Evolutionary conservation across 192 early-diverging fungal species (phyloP).

Genomic region (Lunasporangiospora selenospora): DNA sequence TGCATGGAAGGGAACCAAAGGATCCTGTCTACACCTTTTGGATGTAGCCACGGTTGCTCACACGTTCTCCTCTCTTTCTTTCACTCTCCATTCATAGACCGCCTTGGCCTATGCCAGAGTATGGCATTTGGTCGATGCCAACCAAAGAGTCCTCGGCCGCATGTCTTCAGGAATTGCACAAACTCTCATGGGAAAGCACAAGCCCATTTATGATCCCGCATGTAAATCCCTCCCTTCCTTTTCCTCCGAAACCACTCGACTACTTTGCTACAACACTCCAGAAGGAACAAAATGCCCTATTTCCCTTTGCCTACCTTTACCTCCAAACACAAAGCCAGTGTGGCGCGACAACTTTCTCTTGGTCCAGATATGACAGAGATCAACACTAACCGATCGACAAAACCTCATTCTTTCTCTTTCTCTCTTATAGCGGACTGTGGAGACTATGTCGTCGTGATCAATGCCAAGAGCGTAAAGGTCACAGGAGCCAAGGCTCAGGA

Average conservation of each 20-base stretch:
- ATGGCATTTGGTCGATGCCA: conserved; percentile 93
- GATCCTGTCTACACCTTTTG: background rate
- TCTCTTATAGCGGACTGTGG: conserved; percentile 80
- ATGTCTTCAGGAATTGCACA: conserved; percentile 85
- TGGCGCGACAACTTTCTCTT: too few species aligned
- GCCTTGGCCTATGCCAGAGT: conserved; percentile 86
- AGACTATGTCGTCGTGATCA: conserved; percentile 96
- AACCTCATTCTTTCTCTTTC: background rate
- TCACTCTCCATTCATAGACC: conserved; percentile 56
- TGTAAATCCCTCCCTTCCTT: conserved; percentile 60
- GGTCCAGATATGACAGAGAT: too few species aligned
- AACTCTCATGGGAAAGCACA: conserved; percentile 96
- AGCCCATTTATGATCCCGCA: conserved; percentile 90
- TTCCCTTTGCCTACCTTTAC: too few species aligned
- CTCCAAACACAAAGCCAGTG: too few species aligned
- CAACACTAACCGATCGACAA: background rate
- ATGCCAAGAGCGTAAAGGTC: conserved; percentile 80
- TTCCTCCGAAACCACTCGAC: too few species aligned
- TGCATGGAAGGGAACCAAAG: too few species aligned
- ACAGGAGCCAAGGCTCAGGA: conserved; percentile 86
- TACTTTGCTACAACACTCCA: too few species aligned
- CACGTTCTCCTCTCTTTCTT: background rate
- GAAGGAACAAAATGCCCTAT: too few species aligned
- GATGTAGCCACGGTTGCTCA: background rate
- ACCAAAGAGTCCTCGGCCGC: conserved; percentile 86